Percentiles rank a stretch among this genome's conserved stretches.
These are phyloP conservation scores for Stachybotrys echinatus DNA, from an alignment of 2,329 filamentous ascomycete genomes.

Conservation along the genomic window DNA sequence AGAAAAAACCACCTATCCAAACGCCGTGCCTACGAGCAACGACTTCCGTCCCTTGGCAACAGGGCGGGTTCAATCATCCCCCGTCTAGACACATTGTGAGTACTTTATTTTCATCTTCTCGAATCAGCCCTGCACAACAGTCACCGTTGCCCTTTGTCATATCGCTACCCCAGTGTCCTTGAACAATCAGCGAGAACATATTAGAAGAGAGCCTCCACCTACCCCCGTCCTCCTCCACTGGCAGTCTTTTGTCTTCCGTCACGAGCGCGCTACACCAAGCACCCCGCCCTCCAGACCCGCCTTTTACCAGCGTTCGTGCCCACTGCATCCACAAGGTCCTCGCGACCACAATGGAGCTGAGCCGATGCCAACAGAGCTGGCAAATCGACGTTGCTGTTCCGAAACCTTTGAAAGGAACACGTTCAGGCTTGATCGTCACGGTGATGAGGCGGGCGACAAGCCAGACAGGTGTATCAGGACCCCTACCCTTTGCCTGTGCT, in stretches of 20 bases:
- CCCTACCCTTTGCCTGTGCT: background rate
- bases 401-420: background rate
- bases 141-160: background rate
- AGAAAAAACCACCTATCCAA: no score
- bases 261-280: conserved; percentile 24
- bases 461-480: background rate
- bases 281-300: conserved; percentile 25
- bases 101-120: background rate
- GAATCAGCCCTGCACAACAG: background rate
- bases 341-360: background rate
- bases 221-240: conserved; percentile 4
- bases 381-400: background rate
- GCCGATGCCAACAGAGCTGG: background rate
- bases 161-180: background rate
- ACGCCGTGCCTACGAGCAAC: no score
- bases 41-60: no score
- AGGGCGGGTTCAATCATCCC: no score
- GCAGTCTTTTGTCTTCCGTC: conserved; percentile 18
- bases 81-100: background rate
- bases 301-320: conserved; percentile 19
- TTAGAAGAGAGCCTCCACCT: background rate
- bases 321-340: conserved; percentile 8
- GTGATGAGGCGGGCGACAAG: background rate
- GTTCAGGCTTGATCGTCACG: no score
- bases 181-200: background rate